Conservation (phyloP, 306 rosid species). For the Acacia melanoxylon region DNA sequence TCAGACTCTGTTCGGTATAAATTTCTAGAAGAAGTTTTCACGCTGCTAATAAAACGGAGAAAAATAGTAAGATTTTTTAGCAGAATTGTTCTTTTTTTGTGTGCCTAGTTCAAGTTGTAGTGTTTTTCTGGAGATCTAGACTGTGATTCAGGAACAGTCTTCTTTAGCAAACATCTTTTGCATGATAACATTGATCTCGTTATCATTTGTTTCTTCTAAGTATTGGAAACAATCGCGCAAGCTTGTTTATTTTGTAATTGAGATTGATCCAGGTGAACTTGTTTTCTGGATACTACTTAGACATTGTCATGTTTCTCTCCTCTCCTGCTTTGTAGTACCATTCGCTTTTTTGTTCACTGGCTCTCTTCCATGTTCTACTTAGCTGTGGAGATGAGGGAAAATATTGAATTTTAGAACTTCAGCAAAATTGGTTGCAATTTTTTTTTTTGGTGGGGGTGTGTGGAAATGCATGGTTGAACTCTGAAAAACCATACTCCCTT, state of each 20-base stretch:
- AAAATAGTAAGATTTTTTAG: not conserved
- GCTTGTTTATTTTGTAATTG: conserved; percentile 23
- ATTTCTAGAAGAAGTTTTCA: not conserved
- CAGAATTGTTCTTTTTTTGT: not conserved
- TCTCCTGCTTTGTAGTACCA: not conserved
- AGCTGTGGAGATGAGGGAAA: conserved; percentile 10
- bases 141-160: not conserved
- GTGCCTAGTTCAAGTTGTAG: not conserved
- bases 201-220: not conserved
- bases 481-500: not conserved
- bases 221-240: not conserved
- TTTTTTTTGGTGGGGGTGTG: not conserved
- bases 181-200: conserved; percentile 1
- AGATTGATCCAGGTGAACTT: conserved; percentile 20
- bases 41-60: conserved; percentile 8
- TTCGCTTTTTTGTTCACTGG: not conserved
- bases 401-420: not conserved
- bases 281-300: conserved; percentile 18
- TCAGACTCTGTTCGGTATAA: not conserved
- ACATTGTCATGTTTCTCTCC: not conserved
- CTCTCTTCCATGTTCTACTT: conserved; percentile 1
- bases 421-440: not conserved
- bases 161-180: not conserved
- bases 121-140: conserved; percentile 23
- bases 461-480: not conserved